Percentiles rank a stretch among this genome's conserved stretches.
Evolutionary conservation across 2,329 filamentous ascomycete species (phyloP).

Genomic region (Talaromyces islandicus): DNA sequence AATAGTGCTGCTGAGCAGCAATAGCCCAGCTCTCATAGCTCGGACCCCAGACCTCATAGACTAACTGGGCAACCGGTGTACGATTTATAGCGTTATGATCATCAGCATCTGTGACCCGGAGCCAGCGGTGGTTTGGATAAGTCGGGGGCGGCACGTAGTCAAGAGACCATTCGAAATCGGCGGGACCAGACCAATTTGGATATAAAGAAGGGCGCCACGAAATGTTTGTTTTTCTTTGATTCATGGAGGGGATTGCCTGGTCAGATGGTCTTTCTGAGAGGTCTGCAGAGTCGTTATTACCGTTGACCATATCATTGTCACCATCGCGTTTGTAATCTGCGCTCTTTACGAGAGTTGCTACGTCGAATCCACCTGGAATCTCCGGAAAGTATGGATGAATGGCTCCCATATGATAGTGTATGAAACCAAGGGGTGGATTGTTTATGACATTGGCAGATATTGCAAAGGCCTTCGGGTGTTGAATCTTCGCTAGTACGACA

Average conservation of each 20-base stretch:
- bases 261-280: background rate
- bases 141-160: background rate
- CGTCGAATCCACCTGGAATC: background rate
- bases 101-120: background rate
- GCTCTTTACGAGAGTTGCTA: background rate
- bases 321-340: background rate
- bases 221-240: background rate
- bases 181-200: background rate
- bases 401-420: slow-evolving; percentile 1
- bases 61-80: background rate
- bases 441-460: slow-evolving; percentile 1
- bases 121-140: background rate
- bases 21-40: slow-evolving; percentile 2
- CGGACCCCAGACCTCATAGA: background rate
- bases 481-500: background rate
- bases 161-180: background rate
- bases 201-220: background rate
- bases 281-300: too few species aligned
- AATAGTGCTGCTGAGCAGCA: background rate
- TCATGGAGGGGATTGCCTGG: background rate
- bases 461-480: background rate
- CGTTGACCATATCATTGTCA: too few species aligned
- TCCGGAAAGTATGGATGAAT: slow-evolving; percentile 1
- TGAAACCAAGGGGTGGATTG: background rate
- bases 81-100: background rate